phyloP scores from a whole-genome alignment of 192 early-diverging fungal species.

The Thamnidium elegans region DNA sequence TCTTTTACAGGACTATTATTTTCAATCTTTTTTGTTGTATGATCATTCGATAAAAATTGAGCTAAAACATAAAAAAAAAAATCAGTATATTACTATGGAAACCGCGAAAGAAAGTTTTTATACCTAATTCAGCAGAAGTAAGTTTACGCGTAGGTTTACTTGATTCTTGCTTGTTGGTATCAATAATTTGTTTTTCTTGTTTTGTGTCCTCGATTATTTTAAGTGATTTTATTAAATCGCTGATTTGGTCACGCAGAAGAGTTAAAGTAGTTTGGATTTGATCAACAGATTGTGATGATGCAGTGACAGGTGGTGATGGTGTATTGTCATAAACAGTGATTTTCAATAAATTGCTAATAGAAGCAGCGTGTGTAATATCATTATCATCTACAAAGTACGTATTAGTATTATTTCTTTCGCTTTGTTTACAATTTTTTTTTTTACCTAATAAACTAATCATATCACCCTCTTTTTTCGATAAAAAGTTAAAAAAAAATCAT shows the following conservation, averaged over 20 bases:
- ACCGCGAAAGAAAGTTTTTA: too few relatives aligned
- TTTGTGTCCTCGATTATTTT: conserved; percentile 11
- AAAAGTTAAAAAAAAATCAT: neutral
- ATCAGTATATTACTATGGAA: neutral
- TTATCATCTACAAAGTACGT: conserved; percentile 38
- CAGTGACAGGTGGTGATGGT: neutral
- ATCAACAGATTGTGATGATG: neutral
- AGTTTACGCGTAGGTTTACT: neutral
- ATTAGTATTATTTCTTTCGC: neutral
- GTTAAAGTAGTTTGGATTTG: conserved; percentile 3
- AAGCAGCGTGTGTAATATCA: conserved; percentile 49
- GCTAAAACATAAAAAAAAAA: neutral
- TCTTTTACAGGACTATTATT: conserved; percentile 3
- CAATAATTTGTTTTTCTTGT: neutral
- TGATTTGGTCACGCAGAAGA: neutral
- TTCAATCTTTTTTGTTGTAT: neutral
- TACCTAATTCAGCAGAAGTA: conserved; percentile 10
- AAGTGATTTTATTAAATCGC: conserved; percentile 32
- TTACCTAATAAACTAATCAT: conserved; percentile 44
- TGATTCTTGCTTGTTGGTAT: neutral
- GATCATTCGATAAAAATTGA: neutral
- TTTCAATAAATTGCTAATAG: conserved; percentile 43
- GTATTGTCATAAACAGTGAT: conserved; percentile 43
- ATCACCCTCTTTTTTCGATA: conserved; percentile 40
- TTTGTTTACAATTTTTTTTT: neutral